Conservation (phyloP, 1,284 basidiomycete genomes). For the Puccinia triticina region DNA sequence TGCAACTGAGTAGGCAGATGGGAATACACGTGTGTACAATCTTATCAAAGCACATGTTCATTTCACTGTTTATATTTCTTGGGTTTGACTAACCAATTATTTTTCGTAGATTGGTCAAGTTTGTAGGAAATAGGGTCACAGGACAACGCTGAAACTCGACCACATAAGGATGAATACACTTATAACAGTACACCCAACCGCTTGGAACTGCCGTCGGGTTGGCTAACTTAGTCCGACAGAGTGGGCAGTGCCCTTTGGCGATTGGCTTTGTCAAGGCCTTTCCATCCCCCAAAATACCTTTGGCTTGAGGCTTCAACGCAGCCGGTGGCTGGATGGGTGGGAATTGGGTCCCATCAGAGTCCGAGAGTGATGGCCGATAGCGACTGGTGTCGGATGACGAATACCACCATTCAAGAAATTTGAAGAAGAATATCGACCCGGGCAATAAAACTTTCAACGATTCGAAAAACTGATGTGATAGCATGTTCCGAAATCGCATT, state of each 20-base stretch:
- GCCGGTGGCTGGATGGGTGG: constrained; percentile 70
- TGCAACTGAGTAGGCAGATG: too few species aligned
- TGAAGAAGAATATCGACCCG: constrained; percentile 91
- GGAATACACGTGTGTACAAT: too few species aligned
- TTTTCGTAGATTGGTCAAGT: constrained; percentile 32
- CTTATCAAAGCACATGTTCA: neutral
- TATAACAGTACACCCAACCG: constrained; percentile 95
- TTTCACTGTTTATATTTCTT: neutral
- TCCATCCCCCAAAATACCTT: constrained; percentile 63
- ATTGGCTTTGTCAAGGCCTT: constrained; percentile 63
- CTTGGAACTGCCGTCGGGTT: constrained; percentile 89
- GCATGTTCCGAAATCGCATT: constrained; percentile 5
- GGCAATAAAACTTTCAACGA: constrained; percentile 77
- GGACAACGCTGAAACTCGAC: constrained; percentile 79
- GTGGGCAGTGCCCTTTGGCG: constrained; percentile 78
- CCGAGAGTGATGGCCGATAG: constrained; percentile 64
- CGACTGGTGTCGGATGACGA: constrained; percentile 71
- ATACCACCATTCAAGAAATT: constrained; percentile 99
- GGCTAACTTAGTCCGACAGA: constrained; percentile 75
- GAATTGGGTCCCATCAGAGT: constrained; percentile 46
- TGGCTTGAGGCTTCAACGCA: constrained; percentile 72
- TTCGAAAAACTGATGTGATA: constrained; percentile 34
- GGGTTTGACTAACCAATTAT: constrained; percentile 37
- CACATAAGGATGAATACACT: constrained; percentile 83
- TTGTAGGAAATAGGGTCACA: constrained; percentile 66